Evolutionary conservation across 306 rosid genomes (phyloP), one percentile per base, ranked within the genome.

Genomic region (Carpinus viminea): DNA sequence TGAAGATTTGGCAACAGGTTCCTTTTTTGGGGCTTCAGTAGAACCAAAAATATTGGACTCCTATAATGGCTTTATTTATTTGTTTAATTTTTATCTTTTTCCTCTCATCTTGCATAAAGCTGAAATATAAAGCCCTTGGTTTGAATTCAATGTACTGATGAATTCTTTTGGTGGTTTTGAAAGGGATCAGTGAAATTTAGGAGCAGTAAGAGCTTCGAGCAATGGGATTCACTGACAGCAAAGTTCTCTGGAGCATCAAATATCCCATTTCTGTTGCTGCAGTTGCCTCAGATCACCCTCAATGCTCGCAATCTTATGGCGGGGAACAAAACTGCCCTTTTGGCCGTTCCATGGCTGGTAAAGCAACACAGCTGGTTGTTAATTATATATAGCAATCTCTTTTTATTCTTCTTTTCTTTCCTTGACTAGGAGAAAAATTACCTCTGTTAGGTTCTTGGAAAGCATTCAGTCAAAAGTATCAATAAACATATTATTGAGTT

Each of bases 321-420:
- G 0, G 97, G 92, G 66, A 90, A 91, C 80, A 85, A 83, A 46
- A 76, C 83, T 26, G 98, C 98, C 10, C 95, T 93, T 73, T 76
- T 85, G 21, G 98, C 98, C 2, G 87, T 93, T 56, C 95, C 97
- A 38, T 93, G 98, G 98, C 94, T 91, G 86, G 94, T 90, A 80
- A 59, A 48, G 20, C 62, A 18, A 50, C 81, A 51, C 78, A 77
- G 70, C 18, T 53, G 61, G 53, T 36, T 60, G 54, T 18, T 46
- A 18, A 11, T 61, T 68, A 62, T 50, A 53, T 60, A 8, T 12
- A 51, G 75, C 59, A 13, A n/a, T 70, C 61, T 54, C 12, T 41
- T 50, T 64, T n/a, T 28, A 64, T 13, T 76, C 75, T 73, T 56
- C 55, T 54, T 71, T 56, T 31, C 34, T 31, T 31, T 31, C 34